Base-by-base conservation (phyloP, 441 rosid species). In the Croton laevigatus region DNA sequence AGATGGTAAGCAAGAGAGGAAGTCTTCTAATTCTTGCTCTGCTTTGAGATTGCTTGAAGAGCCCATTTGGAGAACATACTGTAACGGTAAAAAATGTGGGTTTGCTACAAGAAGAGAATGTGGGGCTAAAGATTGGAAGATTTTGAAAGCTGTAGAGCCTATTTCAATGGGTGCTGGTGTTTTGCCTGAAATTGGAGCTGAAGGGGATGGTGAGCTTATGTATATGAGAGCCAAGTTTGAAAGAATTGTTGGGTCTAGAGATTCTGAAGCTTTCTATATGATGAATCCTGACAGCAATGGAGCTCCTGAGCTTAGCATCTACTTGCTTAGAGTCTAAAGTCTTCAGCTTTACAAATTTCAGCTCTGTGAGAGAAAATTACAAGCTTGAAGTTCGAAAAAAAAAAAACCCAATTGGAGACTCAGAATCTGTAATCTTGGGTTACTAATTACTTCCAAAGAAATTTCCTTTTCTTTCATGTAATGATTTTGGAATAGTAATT, bases 91-190 rank as follows among this genome's bases (percentile, higher is more conserved):
- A 76, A 89, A 85, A 79, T 71, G 94, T 53, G 99, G 99, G 11
- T 89, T 89, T 60, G 97, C 97, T 0, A 74, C 90, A 10, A 87
- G 86, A 80, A 85, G 85, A 72, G 97, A 89, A 55, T 87, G 90
- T 65, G 94, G 94, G 52, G 78, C 75, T 66, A 86, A 85, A 73
- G 98, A 93, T 65, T 81, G 84, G 79, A 91, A 80, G 75, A 84
- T 95, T 37, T 68, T 95, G 77, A 95, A 87, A 72, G 88, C 94
- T 4, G 87, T 95, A 11, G 97, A 93, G 82, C 90, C 90, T 68
- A 89, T 95, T 71, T 93, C 99, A 13, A 95, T 87, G 95, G 99
- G 99, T 0, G 98, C 99, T 3, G 98, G 99, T 23, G 99, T 95
- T 45, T 79, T 95, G 78, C 99, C 99, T 5, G 85, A 76, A 32